Base-by-base conservation (phyloP, 2,329 filamentous ascomycete genomes). In the Sclerotinia borealis region DNA sequence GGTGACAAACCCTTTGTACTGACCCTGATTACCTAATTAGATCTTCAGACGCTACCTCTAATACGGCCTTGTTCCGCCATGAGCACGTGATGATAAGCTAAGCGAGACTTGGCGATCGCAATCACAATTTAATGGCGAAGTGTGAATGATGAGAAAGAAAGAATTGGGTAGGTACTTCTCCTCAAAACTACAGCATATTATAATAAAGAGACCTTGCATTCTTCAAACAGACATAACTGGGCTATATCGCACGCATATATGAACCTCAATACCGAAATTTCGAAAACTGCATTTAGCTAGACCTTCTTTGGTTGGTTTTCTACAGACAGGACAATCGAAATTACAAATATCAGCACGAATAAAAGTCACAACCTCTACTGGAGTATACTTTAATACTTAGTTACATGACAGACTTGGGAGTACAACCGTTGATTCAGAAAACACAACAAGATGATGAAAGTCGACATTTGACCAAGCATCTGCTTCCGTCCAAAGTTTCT, bases 1-100 rank as follows among this genome's bases (percentile, higher is more conserved):
- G 37, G 39, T 61, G 59, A 61, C 59, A 61, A 55, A 52, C 37
- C 47, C 59, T 61, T 61, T 61, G 22, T 47, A n/a, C 10, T 15
- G 7, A 22, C 15, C 3, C 6, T 45, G 37, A 54, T 22, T 43
- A 37, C 36, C 22, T 41, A 43, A 41, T 43, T 22, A 29, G 22
- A 19, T 19, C 19, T 36, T 27, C 0, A 11, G 25, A 4, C 48
- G 36, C 59, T 61, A 61, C 27, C 43, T 1, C 37, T 11, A 45
- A 47, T 47, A 13, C 37, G 48, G 59, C 27, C n/a, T n/a, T n/a
- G n/a, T 34, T 45, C 22, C 7, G 4, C 11, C 27, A 17, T 15
- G n/a, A 34, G 4, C 6, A 11, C 13, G 27, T 54, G 22, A 27
- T 7, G 48, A 50, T 34, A 34, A 22, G 48, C 47, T 31, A 49